phyloP scores from a whole-genome alignment of 257 asterid species.

The Solanum dulcamara region DNA sequence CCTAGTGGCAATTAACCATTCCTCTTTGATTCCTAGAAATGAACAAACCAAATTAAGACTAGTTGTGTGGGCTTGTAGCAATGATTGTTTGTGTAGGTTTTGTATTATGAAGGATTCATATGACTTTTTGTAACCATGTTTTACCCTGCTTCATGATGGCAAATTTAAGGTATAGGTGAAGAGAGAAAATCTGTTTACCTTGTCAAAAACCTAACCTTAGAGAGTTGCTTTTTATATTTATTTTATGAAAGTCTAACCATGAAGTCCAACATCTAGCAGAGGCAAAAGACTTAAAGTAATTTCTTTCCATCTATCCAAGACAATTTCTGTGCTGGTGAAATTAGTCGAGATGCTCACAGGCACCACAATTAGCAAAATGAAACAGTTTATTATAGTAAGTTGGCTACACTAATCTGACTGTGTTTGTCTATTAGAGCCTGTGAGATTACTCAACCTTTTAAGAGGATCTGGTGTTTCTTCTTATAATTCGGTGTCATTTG shows the following conservation, averaged over 20 bases:
- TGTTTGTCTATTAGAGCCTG: neutral
- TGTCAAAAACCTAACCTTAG: neutral
- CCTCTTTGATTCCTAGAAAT: neutral
- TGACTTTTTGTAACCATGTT: neutral
- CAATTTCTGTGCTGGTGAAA: neutral
- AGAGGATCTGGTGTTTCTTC: neutral
- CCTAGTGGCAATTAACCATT: neutral
- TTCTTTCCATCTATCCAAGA: neutral
- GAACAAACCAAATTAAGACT: neutral
- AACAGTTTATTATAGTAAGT: neutral
- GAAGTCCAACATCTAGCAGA: neutral
- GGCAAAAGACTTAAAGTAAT: neutral
- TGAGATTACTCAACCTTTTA: neutral
- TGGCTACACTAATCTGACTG: neutral
- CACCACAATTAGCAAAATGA: neutral
- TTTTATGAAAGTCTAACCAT: neutral
- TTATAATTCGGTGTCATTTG: neutral
- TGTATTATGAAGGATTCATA: neutral
- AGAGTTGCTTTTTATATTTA: neutral
- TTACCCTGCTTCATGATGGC: neutral
- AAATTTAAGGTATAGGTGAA: neutral
- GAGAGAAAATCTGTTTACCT: neutral
- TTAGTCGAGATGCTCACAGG: neutral
- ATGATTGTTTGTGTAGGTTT: neutral
- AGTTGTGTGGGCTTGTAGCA: neutral